phyloP scores from a whole-genome alignment of 2,329 filamentous ascomycete species.

The Aspergillus novofumigatus region DNA sequence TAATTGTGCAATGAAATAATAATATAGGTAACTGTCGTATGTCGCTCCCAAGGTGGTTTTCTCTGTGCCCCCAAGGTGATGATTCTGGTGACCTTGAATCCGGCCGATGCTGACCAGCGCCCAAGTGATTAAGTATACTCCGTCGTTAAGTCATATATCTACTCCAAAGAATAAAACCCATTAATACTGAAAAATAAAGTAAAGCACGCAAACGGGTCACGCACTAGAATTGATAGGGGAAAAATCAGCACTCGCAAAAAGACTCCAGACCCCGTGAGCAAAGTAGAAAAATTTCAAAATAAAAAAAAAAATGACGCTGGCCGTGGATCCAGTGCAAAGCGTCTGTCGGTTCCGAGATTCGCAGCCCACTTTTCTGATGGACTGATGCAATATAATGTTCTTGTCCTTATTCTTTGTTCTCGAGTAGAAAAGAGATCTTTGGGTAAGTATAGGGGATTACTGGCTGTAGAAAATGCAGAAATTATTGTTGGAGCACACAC shows the following conservation, averaged over 20 bases:
- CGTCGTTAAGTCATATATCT: too few species aligned
- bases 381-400: background rate
- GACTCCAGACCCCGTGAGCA: background rate
- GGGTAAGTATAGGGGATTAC: background rate
- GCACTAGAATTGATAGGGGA: background rate
- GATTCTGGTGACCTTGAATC: conserved; percentile 9
- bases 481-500: background rate
- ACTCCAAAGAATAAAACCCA: background rate
- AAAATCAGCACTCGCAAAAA: background rate
- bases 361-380: conserved; percentile 1
- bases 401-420: background rate
- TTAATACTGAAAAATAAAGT: background rate
- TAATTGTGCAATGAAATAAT: conserved; percentile 17
- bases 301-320: conserved; percentile 4
- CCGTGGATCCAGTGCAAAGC: conserved; percentile 11
- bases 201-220: background rate
- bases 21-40: background rate
- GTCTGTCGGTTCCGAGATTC: conserved; percentile 19
- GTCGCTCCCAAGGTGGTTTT: background rate
- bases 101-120: too few species aligned
- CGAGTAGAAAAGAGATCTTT: background rate
- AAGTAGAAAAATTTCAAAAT: background rate
- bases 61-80: conserved; percentile 7
- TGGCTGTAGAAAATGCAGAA: background rate
- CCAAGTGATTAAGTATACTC: too few species aligned